Percentiles rank a stretch among this genome's conserved stretches.
Evolutionary conservation across 192 early-diverging fungal genomes (phyloP).

Genomic region (Diversispora eburnea): DNA sequence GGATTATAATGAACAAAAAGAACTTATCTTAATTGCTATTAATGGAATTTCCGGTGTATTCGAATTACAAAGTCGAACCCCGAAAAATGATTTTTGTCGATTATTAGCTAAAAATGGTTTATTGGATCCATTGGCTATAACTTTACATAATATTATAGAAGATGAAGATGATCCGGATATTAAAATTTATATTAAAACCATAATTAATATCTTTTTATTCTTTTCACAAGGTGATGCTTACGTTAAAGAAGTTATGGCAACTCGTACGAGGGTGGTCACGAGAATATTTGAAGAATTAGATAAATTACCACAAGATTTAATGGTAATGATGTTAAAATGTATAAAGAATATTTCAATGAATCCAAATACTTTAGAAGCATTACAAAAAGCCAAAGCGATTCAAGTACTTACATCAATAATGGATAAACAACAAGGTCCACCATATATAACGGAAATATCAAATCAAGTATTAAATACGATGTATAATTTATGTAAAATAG

Average conservation of each 20-base stretch:
- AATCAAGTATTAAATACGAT: constrained; percentile 59
- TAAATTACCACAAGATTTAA: constrained; percentile 34
- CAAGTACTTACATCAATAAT: constrained; percentile 46
- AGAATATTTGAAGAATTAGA: constrained; percentile 46
- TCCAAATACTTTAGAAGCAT: constrained; percentile 47
- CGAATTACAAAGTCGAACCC: constrained; percentile 49
- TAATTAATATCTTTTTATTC: constrained; percentile 49
- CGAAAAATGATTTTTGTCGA: constrained; percentile 56
- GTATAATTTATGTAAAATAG: constrained; percentile 59
- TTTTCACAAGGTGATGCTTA: constrained; percentile 54
- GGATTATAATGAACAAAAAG: constrained; percentile 44
- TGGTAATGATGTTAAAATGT: constrained; percentile 53
- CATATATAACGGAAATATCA: constrained; percentile 36
- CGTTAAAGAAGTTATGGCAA: constrained; percentile 52
- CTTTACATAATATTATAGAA: constrained; percentile 35
- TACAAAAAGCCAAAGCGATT: constrained; percentile 49
- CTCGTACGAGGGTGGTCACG: constrained; percentile 20
- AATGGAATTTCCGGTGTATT: constrained; percentile 52
- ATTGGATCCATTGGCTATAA: constrained; percentile 43
- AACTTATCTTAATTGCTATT: constrained; percentile 51
- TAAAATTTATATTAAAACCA: constrained; percentile 38
- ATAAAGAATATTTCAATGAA: constrained; percentile 63
- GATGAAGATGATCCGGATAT: constrained; percentile 38
- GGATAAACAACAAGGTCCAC: constrained; percentile 27
- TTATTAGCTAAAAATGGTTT: constrained; percentile 52